phyloP scores from a whole-genome alignment of 345 rosid species.

The Eucalyptus leucophloia region DNA sequence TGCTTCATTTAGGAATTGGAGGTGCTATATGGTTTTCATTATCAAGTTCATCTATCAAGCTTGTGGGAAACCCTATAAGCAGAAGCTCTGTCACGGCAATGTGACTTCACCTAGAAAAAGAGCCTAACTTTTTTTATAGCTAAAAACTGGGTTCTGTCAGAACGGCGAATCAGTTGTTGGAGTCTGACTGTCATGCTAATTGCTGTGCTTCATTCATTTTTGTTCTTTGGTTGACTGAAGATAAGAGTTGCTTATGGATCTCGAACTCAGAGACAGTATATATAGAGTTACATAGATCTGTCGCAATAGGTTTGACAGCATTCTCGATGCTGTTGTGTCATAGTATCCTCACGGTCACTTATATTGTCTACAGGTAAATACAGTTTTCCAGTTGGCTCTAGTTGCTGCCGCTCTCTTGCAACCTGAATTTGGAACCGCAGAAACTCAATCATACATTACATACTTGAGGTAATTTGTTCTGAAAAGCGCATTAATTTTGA shows the following conservation, averaged over 20 bases:
- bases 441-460: conserved; percentile 55
- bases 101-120: not conserved
- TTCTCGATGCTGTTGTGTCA: not conserved
- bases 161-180: not conserved
- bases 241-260: not conserved
- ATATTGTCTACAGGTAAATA: conserved; percentile 52
- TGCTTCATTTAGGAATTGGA: not conserved
- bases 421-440: conserved; percentile 65
- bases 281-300: not conserved
- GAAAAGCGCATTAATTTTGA: not conserved
- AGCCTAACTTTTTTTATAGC: not conserved
- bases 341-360: not conserved
- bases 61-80: not conserved
- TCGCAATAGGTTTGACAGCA: not conserved
- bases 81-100: not conserved
- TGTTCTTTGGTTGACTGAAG: not conserved
- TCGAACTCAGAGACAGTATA: not conserved
- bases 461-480: conserved; percentile 49
- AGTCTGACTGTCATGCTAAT: not conserved
- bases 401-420: conserved; percentile 91
- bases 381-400: conserved; percentile 77
- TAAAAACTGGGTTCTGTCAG: not conserved
- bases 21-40: not conserved
- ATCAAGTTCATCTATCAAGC: not conserved
- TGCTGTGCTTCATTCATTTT: not conserved